Conservation (phyloP, 352 stramenopile species). For the Halophytophthora polymorphica region DNA sequence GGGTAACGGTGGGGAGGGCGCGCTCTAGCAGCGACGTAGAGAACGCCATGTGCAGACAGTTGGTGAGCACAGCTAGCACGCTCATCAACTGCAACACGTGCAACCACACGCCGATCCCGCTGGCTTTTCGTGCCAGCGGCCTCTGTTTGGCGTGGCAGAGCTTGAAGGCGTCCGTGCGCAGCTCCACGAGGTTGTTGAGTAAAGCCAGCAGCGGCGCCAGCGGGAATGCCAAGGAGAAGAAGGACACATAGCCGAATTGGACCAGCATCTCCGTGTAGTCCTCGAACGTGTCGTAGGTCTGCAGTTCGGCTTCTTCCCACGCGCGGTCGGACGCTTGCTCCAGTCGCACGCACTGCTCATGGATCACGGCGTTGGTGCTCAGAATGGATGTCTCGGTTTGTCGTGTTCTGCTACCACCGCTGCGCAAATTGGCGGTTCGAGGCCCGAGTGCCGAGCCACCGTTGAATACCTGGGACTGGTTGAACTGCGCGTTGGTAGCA, state of each 20-base stretch:
- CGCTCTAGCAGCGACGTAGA: constrained; percentile 70
- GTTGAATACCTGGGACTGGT: constrained; percentile 63
- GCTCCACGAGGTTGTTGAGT: constrained; percentile 91
- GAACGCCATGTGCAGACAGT: constrained; percentile 92
- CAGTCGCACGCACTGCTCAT: constrained; percentile 75
- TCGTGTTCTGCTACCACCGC: constrained; percentile 13
- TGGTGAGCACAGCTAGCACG: constrained; percentile 94
- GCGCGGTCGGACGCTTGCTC: constrained; percentile 76
- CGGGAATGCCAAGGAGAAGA: constrained; percentile 94
- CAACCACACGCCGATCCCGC: constrained; percentile 88
- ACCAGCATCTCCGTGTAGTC: constrained; percentile 94
- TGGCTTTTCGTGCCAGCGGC: constrained; percentile 90
- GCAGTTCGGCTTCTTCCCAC: constrained; percentile 91
- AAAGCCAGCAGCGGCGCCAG: constrained; percentile 92
- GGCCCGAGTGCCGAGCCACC: constrained; percentile 8
- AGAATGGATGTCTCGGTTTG: constrained; percentile 15
- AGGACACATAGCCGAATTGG: constrained; percentile 95
- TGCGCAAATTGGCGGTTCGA: constrained; percentile 9
- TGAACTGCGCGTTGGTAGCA: constrained; percentile 59
- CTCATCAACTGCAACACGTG: constrained; percentile 94
- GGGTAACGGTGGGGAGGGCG: constrained; percentile 25
- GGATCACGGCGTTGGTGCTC: constrained; percentile 58
- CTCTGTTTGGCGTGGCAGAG: constrained; percentile 90
- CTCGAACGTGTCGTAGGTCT: constrained; percentile 93
- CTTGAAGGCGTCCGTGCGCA: constrained; percentile 94